Percentiles rank a stretch among this genome's conserved stretches.
Conservation (phyloP, 2,329 filamentous ascomycete species). For the Fusarium tuaranense region DNA sequence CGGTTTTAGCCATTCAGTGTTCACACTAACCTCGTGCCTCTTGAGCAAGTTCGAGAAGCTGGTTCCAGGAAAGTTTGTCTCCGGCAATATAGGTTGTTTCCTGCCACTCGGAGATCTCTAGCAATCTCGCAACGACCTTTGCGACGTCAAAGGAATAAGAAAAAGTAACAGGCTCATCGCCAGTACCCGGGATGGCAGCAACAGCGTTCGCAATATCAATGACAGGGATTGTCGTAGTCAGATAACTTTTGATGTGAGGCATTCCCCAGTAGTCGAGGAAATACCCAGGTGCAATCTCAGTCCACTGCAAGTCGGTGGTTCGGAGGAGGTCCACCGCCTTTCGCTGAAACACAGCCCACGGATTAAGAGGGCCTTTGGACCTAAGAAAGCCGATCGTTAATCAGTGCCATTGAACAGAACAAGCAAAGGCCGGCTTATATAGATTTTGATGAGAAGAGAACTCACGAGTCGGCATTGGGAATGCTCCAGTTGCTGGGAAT, state of each 20-base stretch:
- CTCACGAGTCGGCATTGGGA: slow-evolving; percentile 11
- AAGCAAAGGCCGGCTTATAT: neutral
- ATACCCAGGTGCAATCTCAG: neutral
- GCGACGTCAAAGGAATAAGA: neutral
- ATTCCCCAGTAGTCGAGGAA: slow-evolving; percentile 1
- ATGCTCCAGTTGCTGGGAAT: slow-evolving; percentile 17
- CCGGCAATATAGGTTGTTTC: neutral
- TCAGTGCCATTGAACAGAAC: neutral
- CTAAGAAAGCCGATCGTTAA: neutral
- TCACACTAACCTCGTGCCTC: neutral
- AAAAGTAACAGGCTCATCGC: neutral
- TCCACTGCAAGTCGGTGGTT: neutral
- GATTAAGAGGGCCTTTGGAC: neutral
- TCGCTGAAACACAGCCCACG: slow-evolving; percentile 10
- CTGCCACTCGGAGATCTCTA: neutral
- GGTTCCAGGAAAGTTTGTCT: neutral
- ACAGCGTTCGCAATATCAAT: neutral
- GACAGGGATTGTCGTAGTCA: neutral
- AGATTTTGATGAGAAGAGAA: neutral
- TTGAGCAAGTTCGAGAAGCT: neutral
- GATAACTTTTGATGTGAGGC: neutral
- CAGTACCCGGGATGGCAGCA: neutral
- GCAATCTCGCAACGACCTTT: neutral
- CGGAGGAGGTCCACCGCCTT: neutral
- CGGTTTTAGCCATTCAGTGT: neutral